phyloP scores from a whole-genome alignment of 23 red algal species.

The Cyanidioschyzon merolae region DNA sequence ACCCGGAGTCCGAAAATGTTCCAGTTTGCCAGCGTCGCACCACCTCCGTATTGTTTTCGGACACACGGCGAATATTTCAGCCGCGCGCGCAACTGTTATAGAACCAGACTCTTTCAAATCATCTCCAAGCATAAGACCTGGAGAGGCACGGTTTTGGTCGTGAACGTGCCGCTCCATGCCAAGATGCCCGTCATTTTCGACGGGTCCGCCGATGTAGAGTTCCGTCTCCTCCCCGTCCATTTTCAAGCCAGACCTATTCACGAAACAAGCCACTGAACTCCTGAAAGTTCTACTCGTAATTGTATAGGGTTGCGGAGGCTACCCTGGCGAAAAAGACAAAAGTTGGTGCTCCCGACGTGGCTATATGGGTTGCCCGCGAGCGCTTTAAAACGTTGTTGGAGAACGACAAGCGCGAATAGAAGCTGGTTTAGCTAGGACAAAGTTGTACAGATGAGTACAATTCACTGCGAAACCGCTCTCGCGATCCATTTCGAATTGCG shows the following conservation, averaged over 20 bases:
- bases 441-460: background rate
- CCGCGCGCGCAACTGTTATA: conserved; percentile 10
- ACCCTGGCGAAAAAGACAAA: too few relatives aligned
- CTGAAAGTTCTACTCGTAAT: too few relatives aligned
- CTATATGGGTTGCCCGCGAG: too few relatives aligned
- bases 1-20: conserved; percentile 14
- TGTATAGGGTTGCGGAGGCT: too few relatives aligned
- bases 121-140: background rate
- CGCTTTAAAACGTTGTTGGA: too few relatives aligned
- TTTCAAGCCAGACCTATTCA: background rate
- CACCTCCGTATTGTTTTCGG: conserved; percentile 12
- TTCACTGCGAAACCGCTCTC: background rate
- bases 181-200: background rate
- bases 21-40: conserved; percentile 15
- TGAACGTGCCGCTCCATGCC: conserved; percentile 8
- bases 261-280: too few relatives aligned
- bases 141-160: background rate
- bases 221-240: conserved; percentile 10
- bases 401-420: background rate
- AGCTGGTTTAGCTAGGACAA: background rate
- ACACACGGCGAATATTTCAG: background rate
- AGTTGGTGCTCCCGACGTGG: too few relatives aligned
- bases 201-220: conserved; percentile 13
- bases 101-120: background rate
- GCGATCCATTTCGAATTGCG: background rate